Conservation (phyloP, 441 rosid genomes). For the Macaranga tanarius region DNA sequence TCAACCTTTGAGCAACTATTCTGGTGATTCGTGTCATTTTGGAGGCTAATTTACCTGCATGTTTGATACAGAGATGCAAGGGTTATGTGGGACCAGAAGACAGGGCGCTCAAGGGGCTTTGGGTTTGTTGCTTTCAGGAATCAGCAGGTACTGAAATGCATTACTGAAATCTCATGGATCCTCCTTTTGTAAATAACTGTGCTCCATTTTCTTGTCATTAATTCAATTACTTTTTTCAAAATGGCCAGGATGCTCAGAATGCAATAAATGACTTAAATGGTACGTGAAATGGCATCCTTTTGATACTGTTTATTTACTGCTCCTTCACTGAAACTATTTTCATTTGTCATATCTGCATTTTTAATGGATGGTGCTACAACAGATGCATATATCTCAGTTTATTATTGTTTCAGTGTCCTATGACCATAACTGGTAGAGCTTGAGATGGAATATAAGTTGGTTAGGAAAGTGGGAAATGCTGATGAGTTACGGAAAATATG, state of each 20-base stretch:
- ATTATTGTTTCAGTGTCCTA: not conserved
- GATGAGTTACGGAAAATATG: not conserved
- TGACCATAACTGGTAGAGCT: not conserved
- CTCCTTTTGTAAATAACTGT: not conserved
- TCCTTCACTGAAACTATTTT: not conserved
- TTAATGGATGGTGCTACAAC: not conserved
- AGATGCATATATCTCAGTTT: not conserved
- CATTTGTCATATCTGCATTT: not conserved
- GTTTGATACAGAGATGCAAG: slow-evolving; percentile 65
- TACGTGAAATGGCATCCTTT: slow-evolving; percentile 21
- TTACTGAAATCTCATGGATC: not conserved
- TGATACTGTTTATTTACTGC: not conserved
- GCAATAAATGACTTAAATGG: slow-evolving; percentile 82
- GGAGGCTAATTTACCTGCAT: slow-evolving; percentile 9
- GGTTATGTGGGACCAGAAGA: slow-evolving; percentile 97
- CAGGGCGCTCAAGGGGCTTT: slow-evolving; percentile 88
- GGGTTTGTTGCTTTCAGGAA: slow-evolving; percentile 83
- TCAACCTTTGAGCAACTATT: not conserved
- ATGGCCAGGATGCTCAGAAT: slow-evolving; percentile 73
- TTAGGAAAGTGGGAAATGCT: not conserved
- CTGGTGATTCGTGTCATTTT: not conserved
- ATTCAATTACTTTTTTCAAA: not conserved
- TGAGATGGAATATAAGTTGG: not conserved
- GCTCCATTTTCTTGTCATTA: not conserved
- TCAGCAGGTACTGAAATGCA: slow-evolving; percentile 52